Percentiles rank a stretch among this genome's conserved stretches.
Conservation (phyloP, 1,284 basidiomycete genomes). For the Cystobasidium pallidum region DNA sequence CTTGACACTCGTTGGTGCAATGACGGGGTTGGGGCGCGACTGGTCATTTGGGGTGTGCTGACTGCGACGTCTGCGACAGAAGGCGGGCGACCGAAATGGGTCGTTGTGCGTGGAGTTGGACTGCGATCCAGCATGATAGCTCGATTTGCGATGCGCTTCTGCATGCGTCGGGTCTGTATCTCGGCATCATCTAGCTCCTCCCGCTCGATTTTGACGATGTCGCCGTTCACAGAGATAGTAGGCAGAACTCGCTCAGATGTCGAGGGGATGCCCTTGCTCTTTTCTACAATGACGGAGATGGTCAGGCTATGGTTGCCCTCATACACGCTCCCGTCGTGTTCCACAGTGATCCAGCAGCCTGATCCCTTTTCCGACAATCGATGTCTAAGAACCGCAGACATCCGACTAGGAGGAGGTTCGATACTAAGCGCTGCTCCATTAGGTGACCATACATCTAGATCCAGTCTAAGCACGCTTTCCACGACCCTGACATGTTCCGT, state of each 20-base stretch:
- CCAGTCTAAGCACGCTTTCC: conserved; percentile 93
- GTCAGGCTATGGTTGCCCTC: neutral
- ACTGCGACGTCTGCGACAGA: conserved; percentile 10
- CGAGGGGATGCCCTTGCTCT: conserved; percentile 63
- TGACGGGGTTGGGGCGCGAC: neutral
- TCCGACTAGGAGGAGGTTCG: conserved; percentile 86
- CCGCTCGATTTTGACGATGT: conserved; percentile 80
- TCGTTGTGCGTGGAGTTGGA: neutral
- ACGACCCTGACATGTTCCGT: conserved; percentile 58
- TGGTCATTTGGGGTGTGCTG: neutral
- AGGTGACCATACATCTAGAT: conserved; percentile 85
- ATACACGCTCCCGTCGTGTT: conserved; percentile 65
- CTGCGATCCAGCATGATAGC: conserved; percentile 64
- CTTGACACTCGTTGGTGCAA: neutral
- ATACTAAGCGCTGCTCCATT: conserved; percentile 82
- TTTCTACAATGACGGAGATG: conserved; percentile 68
- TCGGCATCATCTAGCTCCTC: conserved; percentile 90
- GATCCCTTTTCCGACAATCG: conserved; percentile 83
- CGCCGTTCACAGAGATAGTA: conserved; percentile 85
- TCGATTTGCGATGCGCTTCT: conserved; percentile 82
- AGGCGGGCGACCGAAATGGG: conserved; percentile 17
- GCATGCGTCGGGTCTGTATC: conserved; percentile 76
- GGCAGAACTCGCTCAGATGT: conserved; percentile 66
- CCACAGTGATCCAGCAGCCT: conserved; percentile 93
- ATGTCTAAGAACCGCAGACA: conserved; percentile 84